Conservation (phyloP, 495 filamentous ascomycete genomes). For the Lepidopterella palustris region DNA sequence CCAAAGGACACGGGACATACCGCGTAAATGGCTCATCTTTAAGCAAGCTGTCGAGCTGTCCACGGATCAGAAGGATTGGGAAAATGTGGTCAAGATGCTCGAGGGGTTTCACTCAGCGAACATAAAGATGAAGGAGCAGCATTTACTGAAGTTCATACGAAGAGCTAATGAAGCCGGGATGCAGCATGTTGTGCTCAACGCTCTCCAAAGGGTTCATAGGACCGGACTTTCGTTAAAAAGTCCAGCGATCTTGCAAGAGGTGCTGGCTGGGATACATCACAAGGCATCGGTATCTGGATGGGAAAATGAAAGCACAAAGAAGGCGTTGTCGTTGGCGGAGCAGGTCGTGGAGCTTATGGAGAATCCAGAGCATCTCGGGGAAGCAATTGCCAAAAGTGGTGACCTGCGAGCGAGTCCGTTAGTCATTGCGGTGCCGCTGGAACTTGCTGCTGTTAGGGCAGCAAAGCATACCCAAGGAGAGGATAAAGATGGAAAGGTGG, state of each 20-base stretch:
- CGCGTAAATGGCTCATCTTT: conserved; percentile 22
- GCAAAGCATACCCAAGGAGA: conserved; percentile 26
- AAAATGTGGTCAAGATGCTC: conserved; percentile 34
- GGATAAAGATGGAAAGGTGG: conserved; percentile 37
- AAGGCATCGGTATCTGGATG: conserved; percentile 26
- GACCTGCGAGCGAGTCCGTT: conserved; percentile 32
- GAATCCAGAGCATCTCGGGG: conserved; percentile 27
- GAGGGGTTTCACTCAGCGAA: conserved; percentile 27
- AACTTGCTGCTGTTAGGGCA: conserved; percentile 33
- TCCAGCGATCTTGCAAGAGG: conserved; percentile 15
- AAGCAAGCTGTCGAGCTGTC: conserved; percentile 26
- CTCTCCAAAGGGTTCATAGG: conserved; percentile 24
- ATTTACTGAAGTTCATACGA: conserved; percentile 31
- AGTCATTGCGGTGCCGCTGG: conserved; percentile 35
- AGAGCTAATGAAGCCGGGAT: conserved; percentile 20
- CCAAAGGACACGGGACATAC: conserved; percentile 31
- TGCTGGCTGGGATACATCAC: conserved; percentile 24
- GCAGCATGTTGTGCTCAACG: conserved; percentile 30
- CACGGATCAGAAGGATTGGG: conserved; percentile 29
- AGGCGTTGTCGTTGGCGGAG: conserved; percentile 31
- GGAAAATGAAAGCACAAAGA: conserved; percentile 24
- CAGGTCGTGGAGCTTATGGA: conserved; percentile 35
- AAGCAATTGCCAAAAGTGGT: background rate
- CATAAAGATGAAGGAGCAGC: conserved; percentile 3
- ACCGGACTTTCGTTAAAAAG: conserved; percentile 31